Evolutionary conservation across 1,139 yeast species (phyloP).

Genomic region (Taiozyma onychis): DNA sequence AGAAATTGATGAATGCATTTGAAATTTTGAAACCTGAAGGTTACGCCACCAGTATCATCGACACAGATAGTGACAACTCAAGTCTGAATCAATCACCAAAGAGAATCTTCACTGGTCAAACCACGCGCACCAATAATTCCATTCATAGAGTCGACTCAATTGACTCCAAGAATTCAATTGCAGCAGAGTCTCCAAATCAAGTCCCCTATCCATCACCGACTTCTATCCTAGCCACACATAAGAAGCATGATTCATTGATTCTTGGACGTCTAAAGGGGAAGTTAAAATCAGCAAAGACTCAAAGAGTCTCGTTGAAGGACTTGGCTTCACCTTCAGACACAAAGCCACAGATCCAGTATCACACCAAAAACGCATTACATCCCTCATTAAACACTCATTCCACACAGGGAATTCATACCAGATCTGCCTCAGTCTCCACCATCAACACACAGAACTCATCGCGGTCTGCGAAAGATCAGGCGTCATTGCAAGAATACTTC

Average conservation of each 20-base stretch:
- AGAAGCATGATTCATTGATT: slow-evolving; percentile 2
- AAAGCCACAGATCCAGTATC: neutral
- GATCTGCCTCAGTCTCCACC: slow-evolving; percentile 5
- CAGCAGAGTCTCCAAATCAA: neutral
- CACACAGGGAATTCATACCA: slow-evolving; percentile 3
- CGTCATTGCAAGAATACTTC: slow-evolving; percentile 8
- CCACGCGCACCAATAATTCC: neutral
- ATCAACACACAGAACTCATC: slow-evolving; percentile 2
- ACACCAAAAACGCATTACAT: neutral
- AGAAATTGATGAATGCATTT: slow-evolving; percentile 12
- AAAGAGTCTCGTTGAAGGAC: neutral
- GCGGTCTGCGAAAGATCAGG: slow-evolving; percentile 12
- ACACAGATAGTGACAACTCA: slow-evolving; percentile 1
- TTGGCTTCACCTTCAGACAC: neutral
- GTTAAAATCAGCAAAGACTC: neutral
- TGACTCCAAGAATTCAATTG: neutral
- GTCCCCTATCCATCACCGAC: neutral
- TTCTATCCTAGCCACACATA: neutral
- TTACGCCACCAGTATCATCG: neutral
- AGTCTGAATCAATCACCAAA: neutral
- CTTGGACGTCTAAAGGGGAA: slow-evolving; percentile 1
- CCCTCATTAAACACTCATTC: neutral
- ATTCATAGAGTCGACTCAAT: neutral
- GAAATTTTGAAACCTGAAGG: slow-evolving; percentile 5
- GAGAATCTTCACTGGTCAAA: neutral